Base-by-base conservation (phyloP, 306 rosid species). In the Arachis hypogaea region DNA sequence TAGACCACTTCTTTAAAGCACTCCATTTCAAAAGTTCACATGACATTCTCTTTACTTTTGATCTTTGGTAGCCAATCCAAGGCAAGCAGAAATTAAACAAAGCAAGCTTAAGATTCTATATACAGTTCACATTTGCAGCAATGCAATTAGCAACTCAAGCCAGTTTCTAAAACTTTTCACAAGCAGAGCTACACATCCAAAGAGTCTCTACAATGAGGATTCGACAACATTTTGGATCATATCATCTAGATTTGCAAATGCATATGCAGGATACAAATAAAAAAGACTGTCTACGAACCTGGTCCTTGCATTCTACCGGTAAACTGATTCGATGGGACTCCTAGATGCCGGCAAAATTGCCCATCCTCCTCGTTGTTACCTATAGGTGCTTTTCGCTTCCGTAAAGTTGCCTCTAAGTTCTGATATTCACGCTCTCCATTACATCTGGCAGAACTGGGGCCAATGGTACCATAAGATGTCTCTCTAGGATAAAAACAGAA, bases 221-320 rank as follows among this genome's bases (percentile, higher is more conserved):
- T 83, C 80, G 73, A 81, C 78, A 86, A 66, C 84, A 81, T 75
- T 66, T 51, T 57, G 67, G 77, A 75, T 72, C 81, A 82, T 65
- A 75, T 72, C 81, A 82, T 65, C 88, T 83, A 28, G 75, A 69
- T 74, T 73, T 79, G 76, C 82, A 73, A 73, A 85, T 28, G 76
- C 82, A 73, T 71, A 85, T 38, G 80, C 84, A 85, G 83, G 69
- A 82, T 82, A 84, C 89, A 79, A 80, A 72, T 79, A 81, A 68
- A 63, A 79, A 85, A 79, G 84, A 75, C 79, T 71, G 78, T 78
- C 90, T 88, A 95, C 88, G 82, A 92, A 92, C 95, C 92, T 85
- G 89, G 85, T 83, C 90, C 63, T 63, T 73, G 60, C 80, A 50
- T 84, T 82, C 63, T 81, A 75, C 86, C 83, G 62, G 77, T 71